phyloP scores from a whole-genome alignment of 306 rosid genomes.

The Alnus glutinosa region DNA sequence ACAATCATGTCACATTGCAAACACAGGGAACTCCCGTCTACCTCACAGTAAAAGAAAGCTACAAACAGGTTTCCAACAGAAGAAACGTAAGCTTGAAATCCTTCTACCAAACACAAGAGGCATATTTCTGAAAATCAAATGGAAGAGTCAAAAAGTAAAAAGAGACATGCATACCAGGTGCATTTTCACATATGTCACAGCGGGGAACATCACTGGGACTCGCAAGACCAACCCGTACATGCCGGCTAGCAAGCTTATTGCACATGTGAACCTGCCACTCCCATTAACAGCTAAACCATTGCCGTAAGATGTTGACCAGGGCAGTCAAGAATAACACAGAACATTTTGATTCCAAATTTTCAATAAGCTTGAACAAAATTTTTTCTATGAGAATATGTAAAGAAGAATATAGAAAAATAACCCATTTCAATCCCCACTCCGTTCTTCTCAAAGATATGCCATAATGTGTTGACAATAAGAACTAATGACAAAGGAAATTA shows the following conservation, averaged over 20 bases:
- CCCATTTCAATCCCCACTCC: neutral
- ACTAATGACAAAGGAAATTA: neutral
- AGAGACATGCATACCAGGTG: slow-evolving; percentile 62
- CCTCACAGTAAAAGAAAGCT: slow-evolving; percentile 99
- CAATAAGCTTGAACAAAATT: neutral
- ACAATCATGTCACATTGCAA: slow-evolving; percentile 94
- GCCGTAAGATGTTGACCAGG: slow-evolving; percentile 14
- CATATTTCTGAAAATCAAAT: slow-evolving; percentile 3
- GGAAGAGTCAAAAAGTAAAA: neutral
- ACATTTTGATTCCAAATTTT: slow-evolving; percentile 20
- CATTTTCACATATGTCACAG: slow-evolving; percentile 96
- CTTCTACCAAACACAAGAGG: slow-evolving; percentile 7
- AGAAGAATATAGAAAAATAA: neutral
- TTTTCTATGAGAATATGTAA: neutral
- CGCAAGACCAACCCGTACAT: slow-evolving; percentile 95
- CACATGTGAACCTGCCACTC: slow-evolving; percentile 89
- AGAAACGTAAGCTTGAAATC: slow-evolving; percentile 27
- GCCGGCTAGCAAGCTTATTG: slow-evolving; percentile 94
- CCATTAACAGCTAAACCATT: slow-evolving; percentile 24
- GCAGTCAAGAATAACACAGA: slow-evolving; percentile 15
- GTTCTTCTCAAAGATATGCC: neutral
- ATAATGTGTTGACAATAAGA: slow-evolving; percentile 9
- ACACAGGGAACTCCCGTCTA: slow-evolving; percentile 93
- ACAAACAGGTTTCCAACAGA: slow-evolving; percentile 38
- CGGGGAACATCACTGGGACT: slow-evolving; percentile 88